Evolutionary conservation across 306 rosid species (phyloP), one percentile per base, ranked within the genome.

Genomic region (Senna tora): DNA sequence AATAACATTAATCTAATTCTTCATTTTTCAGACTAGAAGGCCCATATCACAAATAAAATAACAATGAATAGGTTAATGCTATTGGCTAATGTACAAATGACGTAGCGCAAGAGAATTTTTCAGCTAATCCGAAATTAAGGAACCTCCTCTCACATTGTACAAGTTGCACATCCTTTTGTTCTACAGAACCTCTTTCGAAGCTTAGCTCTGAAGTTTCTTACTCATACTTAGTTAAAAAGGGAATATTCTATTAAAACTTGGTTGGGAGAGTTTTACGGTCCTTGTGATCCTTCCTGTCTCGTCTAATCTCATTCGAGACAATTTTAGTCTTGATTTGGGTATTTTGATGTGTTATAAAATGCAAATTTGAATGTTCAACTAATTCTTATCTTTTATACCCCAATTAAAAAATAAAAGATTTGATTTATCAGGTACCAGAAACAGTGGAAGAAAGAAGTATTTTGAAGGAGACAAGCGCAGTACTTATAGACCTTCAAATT

Each of bases 401-500:
- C 14, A 46, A 46, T 25, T 25, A 25, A 25, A 25, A 25, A 1
- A 25, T 25, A 25, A 1, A 45, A 9, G 42, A 47, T 41, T 16
- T 72, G 67, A 20, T 55, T 46, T 65, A 20, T 22, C 60, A 82
- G 90, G 82, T 65, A 22, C 69, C 10, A 57, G 61, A 65, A 78
- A 76, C 36, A 59, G 46, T 25, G 69, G 72, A 68, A 64, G 64
- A 55, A 56, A 51, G 21, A 80, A 20, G 62, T 41, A 72, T 67
- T 36, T 74, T 32, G 83, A 72, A 46, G 66, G 22, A 33, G 83
- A 87, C 39, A 75, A 22, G 38, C 88, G 80, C 1, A 8, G 21
- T 66, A 79, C 84, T 46, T 80, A 83, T 49, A 72, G 20, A 65
- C 76, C 81, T 43, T 53, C 19, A 61, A 25, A 79, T 43, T 53